Evolutionary conservation across 75 land plant species (phyloP).

Genomic region (Azolla pinnata): DNA sequence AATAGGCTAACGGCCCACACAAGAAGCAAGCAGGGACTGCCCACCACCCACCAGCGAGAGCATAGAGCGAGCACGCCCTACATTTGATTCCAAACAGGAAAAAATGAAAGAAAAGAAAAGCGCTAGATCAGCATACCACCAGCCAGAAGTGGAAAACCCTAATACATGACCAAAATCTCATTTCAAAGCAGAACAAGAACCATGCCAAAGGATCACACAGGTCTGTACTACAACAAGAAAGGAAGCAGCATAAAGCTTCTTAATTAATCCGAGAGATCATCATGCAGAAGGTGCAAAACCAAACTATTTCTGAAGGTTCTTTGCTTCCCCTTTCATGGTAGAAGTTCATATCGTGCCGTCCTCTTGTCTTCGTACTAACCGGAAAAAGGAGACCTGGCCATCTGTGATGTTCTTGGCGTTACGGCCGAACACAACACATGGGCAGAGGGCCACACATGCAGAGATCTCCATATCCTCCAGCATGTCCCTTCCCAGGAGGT

Average conservation of each 20-base stretch:
- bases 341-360: too few species aligned
- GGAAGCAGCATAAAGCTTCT: not conserved
- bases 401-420: constrained; percentile 14
- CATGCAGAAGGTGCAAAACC: not conserved
- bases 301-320: not conserved
- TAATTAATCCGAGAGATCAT: not conserved
- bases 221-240: not conserved
- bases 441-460: constrained; percentile 12
- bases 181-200: too few species aligned
- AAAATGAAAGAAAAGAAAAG: not conserved
- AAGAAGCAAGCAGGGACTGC: constrained; percentile 5
- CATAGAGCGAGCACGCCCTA: constrained; percentile 7
- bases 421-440: constrained; percentile 8
- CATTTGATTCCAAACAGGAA: not conserved
- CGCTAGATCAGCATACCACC: too few species aligned
- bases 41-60: constrained; percentile 13
- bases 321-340: too few species aligned
- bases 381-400: constrained; percentile 7
- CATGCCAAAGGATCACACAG: too few species aligned
- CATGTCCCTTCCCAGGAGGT: not conserved
- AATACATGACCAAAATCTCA: too few species aligned
- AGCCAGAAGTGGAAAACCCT: too few species aligned
- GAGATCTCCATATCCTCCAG: not conserved
- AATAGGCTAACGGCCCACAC: constrained; percentile 12
- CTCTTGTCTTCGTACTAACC: too few species aligned